Conservation (phyloP, 2,329 filamentous ascomycete genomes). For the Apiospora rasikravindrae region DNA sequence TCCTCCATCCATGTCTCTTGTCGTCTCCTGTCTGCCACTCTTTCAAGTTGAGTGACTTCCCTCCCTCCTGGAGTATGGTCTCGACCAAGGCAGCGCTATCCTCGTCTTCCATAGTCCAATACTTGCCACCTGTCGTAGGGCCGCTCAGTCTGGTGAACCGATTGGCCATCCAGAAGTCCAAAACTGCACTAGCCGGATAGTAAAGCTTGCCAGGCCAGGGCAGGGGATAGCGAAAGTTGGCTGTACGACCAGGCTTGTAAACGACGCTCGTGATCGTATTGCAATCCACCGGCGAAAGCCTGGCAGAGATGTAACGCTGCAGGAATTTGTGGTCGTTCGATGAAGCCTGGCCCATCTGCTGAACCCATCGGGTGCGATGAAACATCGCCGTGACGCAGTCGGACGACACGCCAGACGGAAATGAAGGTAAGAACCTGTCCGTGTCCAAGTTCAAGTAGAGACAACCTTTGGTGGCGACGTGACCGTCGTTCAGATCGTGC, state of each 20-base stretch:
- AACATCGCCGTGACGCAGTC: too few species aligned
- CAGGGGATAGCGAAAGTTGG: too few species aligned
- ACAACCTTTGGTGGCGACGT: too few species aligned
- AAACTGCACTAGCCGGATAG: background rate
- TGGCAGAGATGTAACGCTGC: background rate
- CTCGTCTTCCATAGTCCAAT: background rate
- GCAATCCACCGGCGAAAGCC: background rate
- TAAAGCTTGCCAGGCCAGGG: background rate
- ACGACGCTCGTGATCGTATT: background rate
- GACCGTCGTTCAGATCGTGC: too few species aligned
- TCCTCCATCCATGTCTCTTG: background rate
- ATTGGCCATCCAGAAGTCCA: background rate
- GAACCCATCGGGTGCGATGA: too few species aligned
- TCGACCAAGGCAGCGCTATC: background rate
- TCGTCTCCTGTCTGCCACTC: background rate
- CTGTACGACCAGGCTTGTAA: background rate
- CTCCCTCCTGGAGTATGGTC: background rate
- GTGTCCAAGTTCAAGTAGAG: too few species aligned
- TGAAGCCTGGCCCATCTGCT: too few species aligned
- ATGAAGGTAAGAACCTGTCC: too few species aligned
- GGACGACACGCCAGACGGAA: too few species aligned
- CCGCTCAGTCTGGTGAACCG: background rate
- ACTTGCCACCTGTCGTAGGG: background rate
- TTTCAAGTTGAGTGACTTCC: background rate
- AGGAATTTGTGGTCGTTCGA: too few species aligned